A percentile compares a stretch with the other conserved stretches of the same genome.
phyloP scores from a whole-genome alignment of 208 protist species.

The Leishmania braziliensis region DNA sequence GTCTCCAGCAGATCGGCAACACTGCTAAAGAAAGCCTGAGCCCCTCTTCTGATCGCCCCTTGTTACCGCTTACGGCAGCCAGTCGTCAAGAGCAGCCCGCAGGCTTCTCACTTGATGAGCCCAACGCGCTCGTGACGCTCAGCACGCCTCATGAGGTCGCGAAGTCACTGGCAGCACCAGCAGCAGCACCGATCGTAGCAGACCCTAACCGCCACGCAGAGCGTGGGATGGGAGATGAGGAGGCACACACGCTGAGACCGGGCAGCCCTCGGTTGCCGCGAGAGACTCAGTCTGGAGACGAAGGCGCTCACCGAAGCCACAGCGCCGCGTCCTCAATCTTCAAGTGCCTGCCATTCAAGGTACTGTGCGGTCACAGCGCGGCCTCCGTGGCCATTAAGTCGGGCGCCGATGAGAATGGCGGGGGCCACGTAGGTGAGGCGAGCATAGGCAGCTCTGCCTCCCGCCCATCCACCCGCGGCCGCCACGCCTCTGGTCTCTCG shows the following conservation, averaged over 20 bases:
- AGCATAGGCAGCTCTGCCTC: conserved; percentile 2
- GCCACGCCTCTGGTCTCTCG: conserved; percentile 18
- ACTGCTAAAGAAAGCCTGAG: background rate
- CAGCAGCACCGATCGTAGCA: background rate
- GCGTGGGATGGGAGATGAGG: background rate
- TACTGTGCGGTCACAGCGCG: background rate
- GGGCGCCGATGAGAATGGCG: background rate
- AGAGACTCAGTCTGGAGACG: background rate
- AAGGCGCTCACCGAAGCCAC: background rate
- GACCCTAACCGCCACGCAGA: background rate
- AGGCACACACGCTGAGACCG: background rate
- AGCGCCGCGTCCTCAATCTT: background rate
- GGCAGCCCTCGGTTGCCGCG: background rate
- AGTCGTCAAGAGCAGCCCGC: conserved; percentile 16
- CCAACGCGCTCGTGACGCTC: conserved; percentile 10
- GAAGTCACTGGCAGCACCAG: background rate
- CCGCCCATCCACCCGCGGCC: conserved; percentile 13
- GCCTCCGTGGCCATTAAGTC: conserved; percentile 2
- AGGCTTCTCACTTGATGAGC: conserved; percentile 25
- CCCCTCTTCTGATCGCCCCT: background rate
- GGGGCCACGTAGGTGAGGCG: background rate
- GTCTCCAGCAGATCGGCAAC: background rate
- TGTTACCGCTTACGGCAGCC: background rate
- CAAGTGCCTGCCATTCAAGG: background rate
- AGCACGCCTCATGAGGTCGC: conserved; percentile 14